Percentiles rank a stretch among this genome's conserved stretches.
Evolutionary conservation across 768 basidiomycete species (phyloP).

Genomic region (Boletellus ananas): DNA sequence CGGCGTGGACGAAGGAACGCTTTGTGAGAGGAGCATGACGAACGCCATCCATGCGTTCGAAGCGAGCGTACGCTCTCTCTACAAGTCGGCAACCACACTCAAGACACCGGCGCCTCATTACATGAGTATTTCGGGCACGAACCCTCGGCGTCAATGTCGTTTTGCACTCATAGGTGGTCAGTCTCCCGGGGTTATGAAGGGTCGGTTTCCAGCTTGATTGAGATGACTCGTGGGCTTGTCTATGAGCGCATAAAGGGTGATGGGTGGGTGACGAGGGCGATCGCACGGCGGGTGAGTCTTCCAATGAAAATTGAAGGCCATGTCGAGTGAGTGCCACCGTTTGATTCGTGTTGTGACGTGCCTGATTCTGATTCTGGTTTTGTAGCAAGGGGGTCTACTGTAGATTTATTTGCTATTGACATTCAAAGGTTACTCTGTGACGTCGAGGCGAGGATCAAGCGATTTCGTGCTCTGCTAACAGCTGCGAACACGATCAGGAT

Average conservation of each 20-base stretch:
- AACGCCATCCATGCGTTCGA: constrained; percentile 1
- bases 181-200: background rate
- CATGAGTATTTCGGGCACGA: background rate
- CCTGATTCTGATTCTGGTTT: too few relatives aligned
- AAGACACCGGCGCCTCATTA: background rate
- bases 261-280: constrained; percentile 7
- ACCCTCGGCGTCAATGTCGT: background rate
- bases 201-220: background rate
- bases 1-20: background rate
- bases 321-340: constrained; percentile 5
- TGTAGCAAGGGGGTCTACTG: too few relatives aligned
- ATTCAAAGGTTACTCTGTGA: too few relatives aligned
- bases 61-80: background rate
- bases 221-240: background rate
- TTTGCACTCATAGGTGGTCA: background rate
- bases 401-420: too few relatives aligned
- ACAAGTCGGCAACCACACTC: background rate
- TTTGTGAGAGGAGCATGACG: background rate
- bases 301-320: constrained; percentile 6
- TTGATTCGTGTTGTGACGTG: too few relatives aligned
- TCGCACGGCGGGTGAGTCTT: constrained; percentile 3
- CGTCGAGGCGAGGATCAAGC: too few relatives aligned
- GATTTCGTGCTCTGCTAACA: too few relatives aligned
- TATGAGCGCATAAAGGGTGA: constrained; percentile 2
- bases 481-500: too few relatives aligned